Evolutionary conservation across 306 rosid species (phyloP).

Genomic region (Elaeagnus macrophylla): DNA sequence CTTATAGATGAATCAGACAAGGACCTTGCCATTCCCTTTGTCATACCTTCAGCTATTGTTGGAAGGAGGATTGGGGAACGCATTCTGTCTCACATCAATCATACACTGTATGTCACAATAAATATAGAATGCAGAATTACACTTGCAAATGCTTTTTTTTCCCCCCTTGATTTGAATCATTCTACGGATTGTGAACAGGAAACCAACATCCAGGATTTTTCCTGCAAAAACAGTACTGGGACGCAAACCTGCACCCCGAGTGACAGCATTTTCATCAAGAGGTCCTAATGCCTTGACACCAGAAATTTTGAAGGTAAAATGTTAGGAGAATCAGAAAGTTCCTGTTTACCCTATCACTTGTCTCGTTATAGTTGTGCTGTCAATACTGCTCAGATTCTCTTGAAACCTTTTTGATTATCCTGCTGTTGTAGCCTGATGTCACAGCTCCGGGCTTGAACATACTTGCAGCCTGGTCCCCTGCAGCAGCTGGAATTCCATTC

Average conservation of each 20-base stretch:
- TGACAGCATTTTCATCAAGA: conserved; percentile 68
- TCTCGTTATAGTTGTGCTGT: not conserved
- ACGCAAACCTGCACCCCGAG: conserved; percentile 65
- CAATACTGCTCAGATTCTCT: not conserved
- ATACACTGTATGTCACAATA: conserved; percentile 37
- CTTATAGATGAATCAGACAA: conserved; percentile 51
- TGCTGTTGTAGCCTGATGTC: conserved; percentile 59
- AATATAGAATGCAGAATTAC: conserved; percentile 12
- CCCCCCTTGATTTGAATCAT: conserved; percentile 20
- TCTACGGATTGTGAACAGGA: conserved; percentile 26
- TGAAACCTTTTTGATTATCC: conserved; percentile 13
- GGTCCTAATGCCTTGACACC: conserved; percentile 75
- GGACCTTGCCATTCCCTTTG: conserved; percentile 57
- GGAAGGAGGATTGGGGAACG: conserved; percentile 31
- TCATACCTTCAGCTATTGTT: conserved; percentile 62
- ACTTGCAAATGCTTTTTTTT: not conserved
- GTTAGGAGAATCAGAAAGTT: conserved; percentile 6
- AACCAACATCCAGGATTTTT: conserved; percentile 41
- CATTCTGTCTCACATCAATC: conserved; percentile 43
- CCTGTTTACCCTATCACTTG: not conserved
- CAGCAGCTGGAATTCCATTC: conserved; percentile 37
- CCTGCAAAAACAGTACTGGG: conserved; percentile 55
- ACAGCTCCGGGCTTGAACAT: conserved; percentile 77
- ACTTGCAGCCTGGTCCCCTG: conserved; percentile 83
- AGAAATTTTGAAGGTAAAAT: conserved; percentile 66